Evolutionary conservation across 371 early-diverging fungal species (phyloP).

Genomic region (Rhizopus delemar): DNA sequence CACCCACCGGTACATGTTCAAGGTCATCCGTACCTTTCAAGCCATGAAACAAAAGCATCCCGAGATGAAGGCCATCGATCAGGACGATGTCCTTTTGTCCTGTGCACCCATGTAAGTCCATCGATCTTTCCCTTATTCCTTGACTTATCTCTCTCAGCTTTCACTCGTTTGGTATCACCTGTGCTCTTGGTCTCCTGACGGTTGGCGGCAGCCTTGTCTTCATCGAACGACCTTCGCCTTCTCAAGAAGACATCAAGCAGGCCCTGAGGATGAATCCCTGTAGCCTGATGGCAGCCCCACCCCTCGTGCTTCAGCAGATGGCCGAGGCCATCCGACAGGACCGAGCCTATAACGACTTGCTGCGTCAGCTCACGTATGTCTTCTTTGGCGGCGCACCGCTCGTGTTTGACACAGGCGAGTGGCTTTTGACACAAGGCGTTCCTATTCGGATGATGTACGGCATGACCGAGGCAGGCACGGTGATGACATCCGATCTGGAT

Average conservation of each 20-base stretch:
- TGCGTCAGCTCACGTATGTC: not conserved
- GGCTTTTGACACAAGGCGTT: not conserved
- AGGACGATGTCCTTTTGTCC: constrained; percentile 12
- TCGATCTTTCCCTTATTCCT: not conserved
- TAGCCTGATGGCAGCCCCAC: not conserved
- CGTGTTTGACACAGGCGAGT: not conserved
- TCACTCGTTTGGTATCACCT: not conserved
- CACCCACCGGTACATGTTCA: constrained; percentile 17
- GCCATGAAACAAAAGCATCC: not conserved
- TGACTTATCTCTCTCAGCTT: not conserved
- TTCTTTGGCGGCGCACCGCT: constrained; percentile 11
- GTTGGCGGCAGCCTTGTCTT: not conserved
- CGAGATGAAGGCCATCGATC: not conserved
- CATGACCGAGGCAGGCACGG: not conserved
- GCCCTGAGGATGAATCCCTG: not conserved
- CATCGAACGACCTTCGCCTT: not conserved
- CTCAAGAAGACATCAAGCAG: not conserved
- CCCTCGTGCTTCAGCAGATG: not conserved
- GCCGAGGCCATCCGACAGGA: not conserved
- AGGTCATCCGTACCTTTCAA: not conserved
- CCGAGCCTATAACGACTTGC: not conserved
- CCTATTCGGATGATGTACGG: no score
- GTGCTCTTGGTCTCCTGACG: not conserved
- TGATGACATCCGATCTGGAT: not conserved
- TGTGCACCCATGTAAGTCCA: constrained; percentile 24